These are phyloP conservation scores for Rhizoctonia solani DNA, from an alignment of 1,284 basidiomycete genomes.

Conservation along the genomic window DNA sequence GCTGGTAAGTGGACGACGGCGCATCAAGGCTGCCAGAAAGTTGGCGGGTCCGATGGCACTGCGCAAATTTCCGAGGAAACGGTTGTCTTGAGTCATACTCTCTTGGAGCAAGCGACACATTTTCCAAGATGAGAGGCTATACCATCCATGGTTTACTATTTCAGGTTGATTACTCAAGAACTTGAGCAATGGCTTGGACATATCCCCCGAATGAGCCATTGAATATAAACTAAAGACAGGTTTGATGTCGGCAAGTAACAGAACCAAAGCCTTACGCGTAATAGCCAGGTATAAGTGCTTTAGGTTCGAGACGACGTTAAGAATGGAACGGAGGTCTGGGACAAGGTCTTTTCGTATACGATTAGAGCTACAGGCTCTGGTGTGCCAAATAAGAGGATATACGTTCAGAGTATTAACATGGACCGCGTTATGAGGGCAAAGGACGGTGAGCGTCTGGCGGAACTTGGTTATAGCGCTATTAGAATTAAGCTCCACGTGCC, in stretches of 20 bases:
- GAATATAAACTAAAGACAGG: not conserved
- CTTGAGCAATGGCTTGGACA: not conserved
- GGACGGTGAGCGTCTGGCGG: too few relatives aligned
- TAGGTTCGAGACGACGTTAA: not conserved
- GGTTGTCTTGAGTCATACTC: too few relatives aligned
- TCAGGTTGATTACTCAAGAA: not conserved
- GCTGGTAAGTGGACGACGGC: not conserved
- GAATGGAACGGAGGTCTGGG: not conserved
- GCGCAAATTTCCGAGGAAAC: not conserved
- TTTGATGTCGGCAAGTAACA: not conserved
- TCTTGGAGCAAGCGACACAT: not conserved
- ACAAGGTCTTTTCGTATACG: not conserved
- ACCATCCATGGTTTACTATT: not conserved
- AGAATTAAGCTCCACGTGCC: too few relatives aligned
- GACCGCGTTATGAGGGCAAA: not conserved
- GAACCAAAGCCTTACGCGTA: not conserved
- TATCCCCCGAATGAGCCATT: not conserved
- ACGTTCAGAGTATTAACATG: not conserved
- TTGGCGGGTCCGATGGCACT: not conserved
- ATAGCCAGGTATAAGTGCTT: not conserved
- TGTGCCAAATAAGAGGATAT: not conserved
- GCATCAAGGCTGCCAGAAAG: not conserved
- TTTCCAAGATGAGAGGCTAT: not conserved
- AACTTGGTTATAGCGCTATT: too few relatives aligned
- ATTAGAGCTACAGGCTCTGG: not conserved